Base-by-base conservation (phyloP, 805 yeast species). In the Sugiyamaella mastotermitis region DNA sequence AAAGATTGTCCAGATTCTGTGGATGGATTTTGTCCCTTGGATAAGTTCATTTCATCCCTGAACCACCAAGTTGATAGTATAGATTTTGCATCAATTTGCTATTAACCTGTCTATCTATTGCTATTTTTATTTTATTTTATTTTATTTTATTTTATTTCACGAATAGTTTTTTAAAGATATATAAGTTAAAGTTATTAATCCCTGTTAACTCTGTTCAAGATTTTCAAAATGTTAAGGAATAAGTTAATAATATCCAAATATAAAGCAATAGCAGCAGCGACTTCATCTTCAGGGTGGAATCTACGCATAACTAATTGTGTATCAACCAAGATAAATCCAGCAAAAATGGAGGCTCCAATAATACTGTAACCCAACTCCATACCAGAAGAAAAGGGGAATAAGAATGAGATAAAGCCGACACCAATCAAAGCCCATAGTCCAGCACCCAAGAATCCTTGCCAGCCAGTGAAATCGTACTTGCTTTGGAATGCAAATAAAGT, bases 181-280 rank as follows among this genome's bases (percentile, higher is more conserved):
- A n/a, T n/a, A n/a, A n/a, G n/a, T n/a, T n/a, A n/a, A n/a, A n/a
- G n/a, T n/a, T n/a, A n/a, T n/a, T 26, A 38, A 33, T 39, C 26
- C 5, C 33, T 21, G 18, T 35, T 33, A n/a, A 50, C 46, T 30
- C 44, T 44, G 41, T 56, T 58, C 31, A 84, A 62, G 28, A 85
- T 71, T 45, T 94, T 68, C 56, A 86, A 69, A 43, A 87, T 78
- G 60, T 75, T 77, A 47, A 86, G 57, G 65, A 86, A 87, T 61
- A 86, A 68, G 61, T 86, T 86, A 61, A 87, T 67, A 33, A 85
- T 74, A 57, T 86, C 96, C 66, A 86, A 69, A 58, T 87, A 86
- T 45, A 87, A 69, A 49, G 75, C 64, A 55, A 87, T 76, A 11
- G 90, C 76, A 36, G 94, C 90, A 27, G 76, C 71, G n/a, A 86